These are phyloP conservation scores for Geopyxis carbonaria DNA, from an alignment of 495 filamentous ascomycete genomes.

Conservation along the genomic window DNA sequence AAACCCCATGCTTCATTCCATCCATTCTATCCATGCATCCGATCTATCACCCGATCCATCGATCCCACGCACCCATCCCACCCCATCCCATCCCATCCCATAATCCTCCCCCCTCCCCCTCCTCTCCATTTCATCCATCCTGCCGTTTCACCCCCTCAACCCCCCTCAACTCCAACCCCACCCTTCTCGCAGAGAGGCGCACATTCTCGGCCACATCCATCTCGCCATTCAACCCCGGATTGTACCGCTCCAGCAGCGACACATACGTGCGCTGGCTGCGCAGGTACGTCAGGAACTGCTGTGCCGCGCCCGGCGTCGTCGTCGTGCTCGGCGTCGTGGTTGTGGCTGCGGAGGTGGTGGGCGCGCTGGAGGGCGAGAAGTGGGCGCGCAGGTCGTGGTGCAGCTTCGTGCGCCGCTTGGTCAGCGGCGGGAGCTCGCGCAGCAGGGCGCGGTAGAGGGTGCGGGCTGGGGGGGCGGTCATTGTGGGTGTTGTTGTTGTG, in stretches of 20 bases:
- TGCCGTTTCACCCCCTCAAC: conserved; percentile 37
- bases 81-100: neutral
- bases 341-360: neutral
- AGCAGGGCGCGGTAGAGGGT: conserved; percentile 79
- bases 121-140: too few species aligned
- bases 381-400: conserved; percentile 41
- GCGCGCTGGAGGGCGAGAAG: conserved; percentile 28
- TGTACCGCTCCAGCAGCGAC: conserved; percentile 72
- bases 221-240: conserved; percentile 69
- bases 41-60: neutral
- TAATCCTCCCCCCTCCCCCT: neutral
- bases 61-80: neutral
- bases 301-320: conserved; percentile 39
- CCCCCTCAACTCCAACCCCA: conserved; percentile 65
- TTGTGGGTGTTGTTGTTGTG: neutral
- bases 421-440: conserved; percentile 67
- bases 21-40: neutral
- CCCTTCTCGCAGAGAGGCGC: conserved; percentile 56
- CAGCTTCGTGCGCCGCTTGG: conserved; percentile 39
- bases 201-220: conserved; percentile 46
- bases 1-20: too few species aligned
- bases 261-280: conserved; percentile 68
- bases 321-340: conserved; percentile 3
- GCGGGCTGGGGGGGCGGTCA: conserved; percentile 31
- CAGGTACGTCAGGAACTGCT: conserved; percentile 64